Evolutionary conservation across 306 rosid species (phyloP).

Genomic region (Parietaria judaica): DNA sequence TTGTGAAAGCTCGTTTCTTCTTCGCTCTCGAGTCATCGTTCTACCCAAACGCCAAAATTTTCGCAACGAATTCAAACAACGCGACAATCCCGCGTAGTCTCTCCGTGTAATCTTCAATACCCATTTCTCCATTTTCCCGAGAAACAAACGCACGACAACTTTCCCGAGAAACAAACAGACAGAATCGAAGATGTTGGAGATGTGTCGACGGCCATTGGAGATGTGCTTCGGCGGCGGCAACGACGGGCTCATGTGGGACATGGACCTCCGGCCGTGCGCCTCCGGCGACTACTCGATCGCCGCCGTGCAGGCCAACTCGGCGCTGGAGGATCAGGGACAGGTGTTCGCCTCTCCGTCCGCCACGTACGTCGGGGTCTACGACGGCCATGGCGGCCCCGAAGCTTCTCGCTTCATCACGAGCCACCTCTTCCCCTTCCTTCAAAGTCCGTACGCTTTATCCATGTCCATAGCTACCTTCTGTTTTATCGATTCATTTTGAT

Average conservation of each 20-base stretch:
- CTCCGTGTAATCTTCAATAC: no score
- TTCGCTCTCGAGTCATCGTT: background rate
- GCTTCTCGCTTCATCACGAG: slow-evolving; percentile 49
- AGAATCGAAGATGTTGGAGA: slow-evolving; percentile 43
- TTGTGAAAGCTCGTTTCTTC: background rate
- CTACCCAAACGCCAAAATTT: background rate
- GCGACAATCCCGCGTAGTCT: slow-evolving; percentile 37
- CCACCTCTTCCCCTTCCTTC: slow-evolving; percentile 44
- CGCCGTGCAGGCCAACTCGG: slow-evolving; percentile 81
- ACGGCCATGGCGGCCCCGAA: slow-evolving; percentile 75
- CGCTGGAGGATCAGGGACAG: slow-evolving; percentile 89
- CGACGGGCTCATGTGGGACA: slow-evolving; percentile 72
- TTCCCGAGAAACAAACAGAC: background rate
- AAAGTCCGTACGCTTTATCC: slow-evolving; percentile 24
- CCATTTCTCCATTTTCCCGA: no score
- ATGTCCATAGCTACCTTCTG: no score
- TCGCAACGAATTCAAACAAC: slow-evolving; percentile 16
- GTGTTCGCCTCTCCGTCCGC: slow-evolving; percentile 76
- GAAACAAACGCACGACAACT: background rate
- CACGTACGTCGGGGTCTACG: slow-evolving; percentile 56
- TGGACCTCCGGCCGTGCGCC: slow-evolving; percentile 73
- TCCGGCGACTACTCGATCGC: slow-evolving; percentile 93
- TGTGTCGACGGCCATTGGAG: slow-evolving; percentile 44
- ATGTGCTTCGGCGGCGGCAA: slow-evolving; percentile 45
- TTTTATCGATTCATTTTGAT: background rate